Evolutionary conservation across 2,329 filamentous ascomycete species (phyloP).

Genomic region (Pezicula rhizophila): DNA sequence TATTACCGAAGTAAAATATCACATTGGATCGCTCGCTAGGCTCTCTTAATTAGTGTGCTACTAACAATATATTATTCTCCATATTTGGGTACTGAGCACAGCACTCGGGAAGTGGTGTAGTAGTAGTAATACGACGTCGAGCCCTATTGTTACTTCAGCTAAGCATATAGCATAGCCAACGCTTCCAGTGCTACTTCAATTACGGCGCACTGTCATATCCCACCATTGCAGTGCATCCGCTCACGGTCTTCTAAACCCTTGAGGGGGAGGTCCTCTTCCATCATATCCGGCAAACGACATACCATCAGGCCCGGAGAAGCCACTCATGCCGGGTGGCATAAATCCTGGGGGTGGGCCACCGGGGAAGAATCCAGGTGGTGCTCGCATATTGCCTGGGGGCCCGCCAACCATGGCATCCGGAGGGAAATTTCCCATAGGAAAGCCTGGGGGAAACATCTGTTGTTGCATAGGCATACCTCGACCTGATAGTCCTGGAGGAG

Average conservation of each 20-base stretch:
- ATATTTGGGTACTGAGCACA: no score
- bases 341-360: slow-evolving; percentile 43
- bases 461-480: slow-evolving; percentile 41
- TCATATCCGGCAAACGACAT: slow-evolving; percentile 48
- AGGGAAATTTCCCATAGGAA: slow-evolving; percentile 43
- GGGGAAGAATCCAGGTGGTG: slow-evolving; percentile 39
- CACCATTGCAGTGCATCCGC: slow-evolving; percentile 4
- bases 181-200: slow-evolving; percentile 4
- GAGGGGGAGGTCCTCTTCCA: slow-evolving; percentile 47
- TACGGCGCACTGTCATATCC: slow-evolving; percentile 3
- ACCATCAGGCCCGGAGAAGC: slow-evolving; percentile 49
- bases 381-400: slow-evolving; percentile 35
- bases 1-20: no score
- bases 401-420: slow-evolving; percentile 38
- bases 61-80: no score
- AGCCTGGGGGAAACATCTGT: slow-evolving; percentile 57
- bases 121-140: neutral
- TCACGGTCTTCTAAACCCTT: slow-evolving; percentile 37
- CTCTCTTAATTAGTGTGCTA: no score
- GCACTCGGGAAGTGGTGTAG: no score
- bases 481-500: slow-evolving; percentile 52
- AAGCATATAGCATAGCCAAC: slow-evolving; percentile 4
- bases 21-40: no score
- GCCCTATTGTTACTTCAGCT: slow-evolving; percentile 4
- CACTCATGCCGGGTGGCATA: slow-evolving; percentile 48